Conservation (phyloP, 768 basidiomycete species). For the Phylloporus arenicola region DNA sequence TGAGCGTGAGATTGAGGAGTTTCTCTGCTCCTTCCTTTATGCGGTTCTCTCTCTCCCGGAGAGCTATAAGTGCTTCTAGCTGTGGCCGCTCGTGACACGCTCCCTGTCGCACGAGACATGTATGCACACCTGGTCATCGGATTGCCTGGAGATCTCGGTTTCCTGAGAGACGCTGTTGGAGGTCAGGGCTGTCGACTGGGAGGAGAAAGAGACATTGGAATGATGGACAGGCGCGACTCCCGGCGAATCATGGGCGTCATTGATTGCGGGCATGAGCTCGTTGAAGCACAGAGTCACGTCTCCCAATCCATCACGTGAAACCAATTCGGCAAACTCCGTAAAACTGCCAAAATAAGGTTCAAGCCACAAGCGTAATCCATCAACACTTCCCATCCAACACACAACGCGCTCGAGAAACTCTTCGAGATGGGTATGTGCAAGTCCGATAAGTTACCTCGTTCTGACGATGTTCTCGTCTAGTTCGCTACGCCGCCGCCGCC, state of each 20-base stretch:
- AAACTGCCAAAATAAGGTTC: slow-evolving; percentile 29
- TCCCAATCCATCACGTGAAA: background rate
- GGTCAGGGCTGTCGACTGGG: slow-evolving; percentile 26
- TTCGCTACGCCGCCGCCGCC: slow-evolving; percentile 90
- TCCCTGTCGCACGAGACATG: background rate
- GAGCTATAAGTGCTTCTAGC: slow-evolving; percentile 63
- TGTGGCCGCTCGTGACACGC: slow-evolving; percentile 25
- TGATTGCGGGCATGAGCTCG: slow-evolving; percentile 25
- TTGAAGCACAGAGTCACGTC: background rate
- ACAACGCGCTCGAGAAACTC: slow-evolving; percentile 36
- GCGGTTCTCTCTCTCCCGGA: slow-evolving; percentile 68
- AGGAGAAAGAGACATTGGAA: slow-evolving; percentile 27
- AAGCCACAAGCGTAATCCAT: slow-evolving; percentile 40
- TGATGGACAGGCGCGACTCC: slow-evolving; percentile 17
- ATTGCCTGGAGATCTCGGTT: slow-evolving; percentile 14
- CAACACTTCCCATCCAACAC: slow-evolving; percentile 37
- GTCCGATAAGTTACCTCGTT: slow-evolving; percentile 13
- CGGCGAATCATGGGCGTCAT: slow-evolving; percentile 24
- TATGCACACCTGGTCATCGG: slow-evolving; percentile 29
- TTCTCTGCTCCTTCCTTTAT: slow-evolving; percentile 94
- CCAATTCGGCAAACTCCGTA: slow-evolving; percentile 20
- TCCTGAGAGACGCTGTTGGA: slow-evolving; percentile 22
- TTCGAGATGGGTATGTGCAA: slow-evolving; percentile 59
- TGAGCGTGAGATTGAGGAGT: slow-evolving; percentile 63
- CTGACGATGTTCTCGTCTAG: slow-evolving; percentile 37